Conservation (phyloP, 495 filamentous ascomycete genomes). For the Chaetomium cochliodes region DNA sequence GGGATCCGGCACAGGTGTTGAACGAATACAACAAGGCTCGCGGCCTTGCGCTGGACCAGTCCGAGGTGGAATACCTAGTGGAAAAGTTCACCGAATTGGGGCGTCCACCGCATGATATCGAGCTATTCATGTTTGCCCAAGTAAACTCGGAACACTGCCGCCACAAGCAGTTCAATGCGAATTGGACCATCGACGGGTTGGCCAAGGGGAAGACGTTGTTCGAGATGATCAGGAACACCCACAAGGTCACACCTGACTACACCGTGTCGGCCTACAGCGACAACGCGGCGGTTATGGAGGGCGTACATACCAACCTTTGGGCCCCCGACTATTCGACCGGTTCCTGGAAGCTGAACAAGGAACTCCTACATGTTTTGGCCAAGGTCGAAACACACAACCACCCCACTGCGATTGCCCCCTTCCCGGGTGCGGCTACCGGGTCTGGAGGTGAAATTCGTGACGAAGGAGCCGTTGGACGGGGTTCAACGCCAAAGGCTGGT, state of each 20-base stretch:
- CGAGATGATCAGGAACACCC: constrained; percentile 92
- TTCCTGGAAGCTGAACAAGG: constrained; percentile 83
- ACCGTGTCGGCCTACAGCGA: constrained; percentile 96
- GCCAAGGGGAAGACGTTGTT: constrained; percentile 78
- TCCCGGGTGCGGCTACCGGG: constrained; percentile 85
- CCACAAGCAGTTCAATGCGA: constrained; percentile 89
- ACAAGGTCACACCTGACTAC: constrained; percentile 70
- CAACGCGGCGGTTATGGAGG: constrained; percentile 90
- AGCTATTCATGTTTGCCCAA: constrained; percentile 99
- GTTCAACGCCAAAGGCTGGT: constrained; percentile 90
- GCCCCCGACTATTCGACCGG: constrained; percentile 80
- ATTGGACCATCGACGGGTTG: constrained; percentile 93
- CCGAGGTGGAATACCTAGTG: constrained; percentile 91
- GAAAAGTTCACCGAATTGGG: constrained; percentile 75
- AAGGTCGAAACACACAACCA: constrained; percentile 99
- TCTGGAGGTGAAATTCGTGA: constrained; percentile 94
- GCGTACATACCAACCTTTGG: constrained; percentile 73
- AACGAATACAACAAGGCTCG: constrained; percentile 77
- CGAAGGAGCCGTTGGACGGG: constrained; percentile 89
- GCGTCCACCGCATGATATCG: constrained; percentile 80
- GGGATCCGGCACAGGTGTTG: constrained; percentile 66
- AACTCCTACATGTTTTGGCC: constrained; percentile 80
- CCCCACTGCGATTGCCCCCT: constrained; percentile 87
- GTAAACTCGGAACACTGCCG: constrained; percentile 82
- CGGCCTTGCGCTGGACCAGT: constrained; percentile 81